Base-by-base conservation (phyloP, 1,284 basidiomycete genomes). In the Farysia itapuensis region DNA sequence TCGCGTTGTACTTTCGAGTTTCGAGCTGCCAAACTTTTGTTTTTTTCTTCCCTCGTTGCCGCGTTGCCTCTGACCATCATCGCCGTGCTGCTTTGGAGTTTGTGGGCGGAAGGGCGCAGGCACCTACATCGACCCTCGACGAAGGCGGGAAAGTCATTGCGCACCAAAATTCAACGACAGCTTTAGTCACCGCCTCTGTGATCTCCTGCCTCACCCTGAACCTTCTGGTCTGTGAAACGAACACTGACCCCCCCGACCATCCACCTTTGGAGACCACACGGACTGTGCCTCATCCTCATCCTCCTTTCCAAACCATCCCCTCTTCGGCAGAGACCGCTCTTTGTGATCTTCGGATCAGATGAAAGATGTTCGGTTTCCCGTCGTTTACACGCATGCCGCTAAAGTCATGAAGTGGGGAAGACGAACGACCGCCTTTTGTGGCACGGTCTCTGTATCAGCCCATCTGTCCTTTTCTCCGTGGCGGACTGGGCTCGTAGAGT, bases 321-420 rank as follows among this genome's bases (percentile, higher is more conserved):
- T 35, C 22, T 35, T 22, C 34, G 34, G 34, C 34, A 35, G 34
- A 35, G 34, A 35, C 34, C 34, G 34, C 34, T 35, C 34, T 35
- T 35, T 9, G 9, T 20, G 20, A 20, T 20, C 34, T 23, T 35
- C 13, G 34, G 34, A 22, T 22, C 20, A 35, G 18, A 35, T 35
- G 34, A 22, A 35, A 35, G 34, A 35, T 35, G 34, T 22, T 35
- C 34, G 34, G 34, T 35, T 35, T 35, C 34, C 13, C 9, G 8
- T 33, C 13, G 18, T 33, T 9, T 16, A 8, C 18, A 8, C 11
- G 8, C 9, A 11, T 33, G 26, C 26, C 26, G n/a, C n/a, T 11
- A 28, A 11, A 28, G 26, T n/a, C 9, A 33, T 5, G 34, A 35
- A 21, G 8, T 35, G 34, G 34, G 34, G 34, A 35, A 35, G 34